phyloP scores from a whole-genome alignment of 257 asterid species.

The Knoxia roxburghii region DNA sequence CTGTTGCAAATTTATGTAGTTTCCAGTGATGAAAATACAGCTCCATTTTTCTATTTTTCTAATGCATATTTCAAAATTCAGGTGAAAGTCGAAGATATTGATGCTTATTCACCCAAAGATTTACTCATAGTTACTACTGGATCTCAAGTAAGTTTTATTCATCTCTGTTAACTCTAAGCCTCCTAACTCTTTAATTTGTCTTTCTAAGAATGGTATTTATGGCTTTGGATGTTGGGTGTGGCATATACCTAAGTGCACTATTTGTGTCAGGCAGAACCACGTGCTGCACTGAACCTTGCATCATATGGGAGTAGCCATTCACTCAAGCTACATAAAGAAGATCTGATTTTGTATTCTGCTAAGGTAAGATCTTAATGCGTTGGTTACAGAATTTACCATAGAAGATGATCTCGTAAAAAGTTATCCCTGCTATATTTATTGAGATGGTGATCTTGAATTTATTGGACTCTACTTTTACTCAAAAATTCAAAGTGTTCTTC shows the following conservation, averaged over 20 bases:
- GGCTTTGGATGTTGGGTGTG: constrained; percentile 7
- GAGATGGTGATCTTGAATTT: not conserved
- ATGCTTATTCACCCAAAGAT: constrained; percentile 93
- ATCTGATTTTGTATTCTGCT: constrained; percentile 88
- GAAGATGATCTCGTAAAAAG: constrained; percentile 1
- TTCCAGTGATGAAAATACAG: not conserved
- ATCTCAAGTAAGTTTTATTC: constrained; percentile 70
- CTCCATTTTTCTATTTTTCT: not conserved
- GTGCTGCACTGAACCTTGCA: constrained; percentile 99
- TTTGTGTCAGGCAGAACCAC: constrained; percentile 90
- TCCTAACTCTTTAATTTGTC: constrained; percentile 12
- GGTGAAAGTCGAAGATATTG: constrained; percentile 98
- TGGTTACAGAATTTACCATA: not conserved
- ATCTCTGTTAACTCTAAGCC: constrained; percentile 2
- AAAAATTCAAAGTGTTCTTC: not conserved
- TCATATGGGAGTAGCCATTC: constrained; percentile 94
- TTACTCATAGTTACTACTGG: constrained; percentile 97
- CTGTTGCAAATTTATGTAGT: no score
- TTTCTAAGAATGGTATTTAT: constrained; percentile 14
- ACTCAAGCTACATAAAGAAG: constrained; percentile 83
- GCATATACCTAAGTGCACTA: constrained; percentile 25
- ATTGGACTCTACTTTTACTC: not conserved
- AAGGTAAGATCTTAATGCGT: constrained; percentile 48
- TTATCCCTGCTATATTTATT: not conserved
- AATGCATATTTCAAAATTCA: constrained; percentile 18